These are phyloP conservation scores for Venturia aucupariae DNA, from an alignment of 2,329 filamentous ascomycete genomes.

Conservation along the genomic window DNA sequence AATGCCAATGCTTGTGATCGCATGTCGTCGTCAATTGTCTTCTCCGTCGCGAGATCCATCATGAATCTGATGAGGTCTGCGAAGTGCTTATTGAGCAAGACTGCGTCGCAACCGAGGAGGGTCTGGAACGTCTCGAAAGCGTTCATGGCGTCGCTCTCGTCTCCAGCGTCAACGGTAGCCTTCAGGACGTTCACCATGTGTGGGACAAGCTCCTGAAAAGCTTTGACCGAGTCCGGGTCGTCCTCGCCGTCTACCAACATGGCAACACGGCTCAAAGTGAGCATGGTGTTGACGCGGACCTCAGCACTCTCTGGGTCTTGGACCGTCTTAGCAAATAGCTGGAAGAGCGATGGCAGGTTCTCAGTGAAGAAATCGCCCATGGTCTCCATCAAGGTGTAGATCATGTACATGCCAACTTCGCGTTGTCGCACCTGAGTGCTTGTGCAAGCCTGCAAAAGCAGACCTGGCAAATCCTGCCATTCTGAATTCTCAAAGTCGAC, in stretches of 20 bases:
- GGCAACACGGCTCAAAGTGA: constrained; percentile 78
- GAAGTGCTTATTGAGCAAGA: constrained; percentile 75
- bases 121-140: constrained; percentile 97
- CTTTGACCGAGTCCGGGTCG: constrained; percentile 60
- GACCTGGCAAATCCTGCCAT: constrained; percentile 71
- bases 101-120: constrained; percentile 79
- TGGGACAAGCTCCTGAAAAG: constrained; percentile 74
- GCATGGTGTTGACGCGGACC: constrained; percentile 88
- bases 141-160: constrained; percentile 83
- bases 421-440: constrained; percentile 68
- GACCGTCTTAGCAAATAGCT: constrained; percentile 78
- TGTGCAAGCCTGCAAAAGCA: constrained; percentile 69
- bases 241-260: constrained; percentile 84
- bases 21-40: constrained; percentile 70
- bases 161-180: constrained; percentile 64
- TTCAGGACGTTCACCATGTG: constrained; percentile 86
- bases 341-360: constrained; percentile 69
- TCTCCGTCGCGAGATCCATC: constrained; percentile 75
- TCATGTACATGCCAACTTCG: constrained; percentile 85
- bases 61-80: constrained; percentile 89
- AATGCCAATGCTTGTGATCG: constrained; percentile 86
- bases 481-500: constrained; percentile 80
- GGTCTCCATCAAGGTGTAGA: constrained; percentile 84
- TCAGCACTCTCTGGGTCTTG: constrained; percentile 83
- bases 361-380: constrained; percentile 77